A percentile compares a stretch with the other conserved stretches of the same genome.
phyloP scores from a whole-genome alignment of 176 grass and related monocot genomes.

The Rhynchospora pubera region DNA sequence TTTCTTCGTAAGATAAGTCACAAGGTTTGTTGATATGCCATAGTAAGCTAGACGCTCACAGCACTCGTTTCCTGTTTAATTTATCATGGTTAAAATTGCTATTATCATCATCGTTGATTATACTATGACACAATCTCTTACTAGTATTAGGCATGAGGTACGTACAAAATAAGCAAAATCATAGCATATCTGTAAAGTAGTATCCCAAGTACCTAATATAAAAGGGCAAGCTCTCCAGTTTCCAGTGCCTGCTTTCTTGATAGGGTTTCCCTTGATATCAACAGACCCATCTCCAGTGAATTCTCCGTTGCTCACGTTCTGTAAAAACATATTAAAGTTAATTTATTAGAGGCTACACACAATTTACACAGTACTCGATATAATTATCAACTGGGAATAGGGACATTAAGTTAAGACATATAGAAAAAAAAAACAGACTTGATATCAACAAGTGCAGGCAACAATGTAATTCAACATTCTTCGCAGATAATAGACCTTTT shows the following conservation, averaged over 20 bases:
- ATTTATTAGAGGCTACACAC: background rate
- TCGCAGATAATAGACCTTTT: background rate
- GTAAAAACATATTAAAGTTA: background rate
- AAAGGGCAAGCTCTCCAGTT: slow-evolving; percentile 91
- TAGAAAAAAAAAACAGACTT: background rate
- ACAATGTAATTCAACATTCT: background rate
- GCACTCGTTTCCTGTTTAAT: slow-evolving; percentile 63
- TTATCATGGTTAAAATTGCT: slow-evolving; percentile 6
- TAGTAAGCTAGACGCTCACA: slow-evolving; percentile 80
- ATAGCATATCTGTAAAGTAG: background rate
- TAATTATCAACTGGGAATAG: background rate
- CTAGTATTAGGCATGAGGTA: background rate
- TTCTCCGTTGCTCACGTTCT: slow-evolving; percentile 42
- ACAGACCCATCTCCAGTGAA: slow-evolving; percentile 85
- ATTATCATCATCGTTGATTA: background rate
- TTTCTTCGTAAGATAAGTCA: slow-evolving; percentile 76
- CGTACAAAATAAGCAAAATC: slow-evolving; percentile 1
- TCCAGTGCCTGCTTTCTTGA: slow-evolving; percentile 63
- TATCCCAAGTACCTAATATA: slow-evolving; percentile 52
- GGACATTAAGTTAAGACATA: background rate
- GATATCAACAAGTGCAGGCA: background rate
- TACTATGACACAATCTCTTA: background rate
- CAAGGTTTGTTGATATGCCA: slow-evolving; percentile 79
- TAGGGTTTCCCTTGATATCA: slow-evolving; percentile 53
- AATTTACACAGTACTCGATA: background rate